These are phyloP conservation scores for Dioscorea dumetorum DNA, from an alignment of 106 monocot genomes.

Conservation along the genomic window DNA sequence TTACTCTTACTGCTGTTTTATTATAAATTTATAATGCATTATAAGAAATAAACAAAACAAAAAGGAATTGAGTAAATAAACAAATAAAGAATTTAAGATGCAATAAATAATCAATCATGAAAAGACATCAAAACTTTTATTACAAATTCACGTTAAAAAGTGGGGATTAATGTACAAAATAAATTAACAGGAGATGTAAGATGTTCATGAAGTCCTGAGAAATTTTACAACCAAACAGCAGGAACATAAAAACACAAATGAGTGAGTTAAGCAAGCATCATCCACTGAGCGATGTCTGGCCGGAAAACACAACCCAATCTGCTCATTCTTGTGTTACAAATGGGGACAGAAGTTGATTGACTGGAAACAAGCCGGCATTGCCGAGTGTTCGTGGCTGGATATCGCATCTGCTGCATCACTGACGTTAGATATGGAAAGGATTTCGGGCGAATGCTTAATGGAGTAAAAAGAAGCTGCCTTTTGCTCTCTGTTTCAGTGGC, in stretches of 20 bases:
- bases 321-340: not conserved
- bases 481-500: slow-evolving; percentile 13
- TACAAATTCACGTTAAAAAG: no score
- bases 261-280: not conserved
- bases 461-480: slow-evolving; percentile 34
- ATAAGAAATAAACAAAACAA: no score
- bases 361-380: slow-evolving; percentile 27
- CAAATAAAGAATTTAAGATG: no score
- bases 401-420: slow-evolving; percentile 34
- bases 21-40: no score
- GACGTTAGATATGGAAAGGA: slow-evolving; percentile 34
- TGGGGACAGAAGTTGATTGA: slow-evolving; percentile 1
- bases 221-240: not conserved
- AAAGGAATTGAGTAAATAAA: no score
- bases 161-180: no score
- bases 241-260: not conserved
- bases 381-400: slow-evolving; percentile 6
- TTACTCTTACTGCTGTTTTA: no score
- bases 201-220: not conserved
- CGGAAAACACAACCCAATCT: slow-evolving; percentile 5
- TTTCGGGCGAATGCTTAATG: slow-evolving; percentile 34
- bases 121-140: no score
- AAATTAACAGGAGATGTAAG: not conserved
- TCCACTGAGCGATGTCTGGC: slow-evolving; percentile 5
- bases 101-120: no score